These are phyloP conservation scores for Priceomyces melissophilus DNA, from an alignment of 805 yeast genomes.

Conservation along the genomic window DNA sequence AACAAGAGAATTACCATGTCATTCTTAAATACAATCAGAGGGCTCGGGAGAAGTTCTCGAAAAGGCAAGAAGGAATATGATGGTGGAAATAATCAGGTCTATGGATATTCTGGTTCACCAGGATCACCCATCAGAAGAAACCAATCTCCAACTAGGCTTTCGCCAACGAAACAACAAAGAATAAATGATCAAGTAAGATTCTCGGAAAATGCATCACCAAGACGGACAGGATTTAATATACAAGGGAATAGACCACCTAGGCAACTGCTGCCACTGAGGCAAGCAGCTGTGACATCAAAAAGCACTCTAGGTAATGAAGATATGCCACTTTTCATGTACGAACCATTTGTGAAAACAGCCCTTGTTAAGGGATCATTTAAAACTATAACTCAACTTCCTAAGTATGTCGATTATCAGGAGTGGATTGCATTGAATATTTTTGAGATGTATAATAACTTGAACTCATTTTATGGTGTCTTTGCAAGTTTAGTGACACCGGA, in stretches of 20 bases:
- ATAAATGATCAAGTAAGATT: constrained; percentile 8
- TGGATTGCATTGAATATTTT: constrained; percentile 94
- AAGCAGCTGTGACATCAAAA: constrained; percentile 5
- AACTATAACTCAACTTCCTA: constrained; percentile 92
- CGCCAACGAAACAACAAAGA: constrained; percentile 35
- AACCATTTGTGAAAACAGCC: constrained; percentile 91
- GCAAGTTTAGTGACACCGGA: constrained; percentile 90
- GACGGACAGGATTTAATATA: constrained; percentile 8
- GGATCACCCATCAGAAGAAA: constrained; percentile 35
- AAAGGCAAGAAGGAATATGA: constrained; percentile 40
- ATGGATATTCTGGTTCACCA: constrained; percentile 27
- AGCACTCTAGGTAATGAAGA: constrained; percentile 14
- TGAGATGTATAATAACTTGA: constrained; percentile 81
- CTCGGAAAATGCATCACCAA: constrained; percentile 17
- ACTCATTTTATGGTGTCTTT: constrained; percentile 86
- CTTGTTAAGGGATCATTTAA: constrained; percentile 94
- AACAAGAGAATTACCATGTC: constrained; percentile 28
- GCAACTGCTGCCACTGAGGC: constrained; percentile 10
- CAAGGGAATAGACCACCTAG: constrained; percentile 8
- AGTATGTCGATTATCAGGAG: constrained; percentile 89
- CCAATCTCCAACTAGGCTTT: constrained; percentile 39
- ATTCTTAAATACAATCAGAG: constrained; percentile 45
- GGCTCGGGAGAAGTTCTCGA: constrained; percentile 44
- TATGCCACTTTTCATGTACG: constrained; percentile 73
- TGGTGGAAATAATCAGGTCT: constrained; percentile 23